Evolutionary conservation across 805 yeast genomes (phyloP), one percentile per base, ranked within the genome.

Genomic region (Candida argentea): DNA sequence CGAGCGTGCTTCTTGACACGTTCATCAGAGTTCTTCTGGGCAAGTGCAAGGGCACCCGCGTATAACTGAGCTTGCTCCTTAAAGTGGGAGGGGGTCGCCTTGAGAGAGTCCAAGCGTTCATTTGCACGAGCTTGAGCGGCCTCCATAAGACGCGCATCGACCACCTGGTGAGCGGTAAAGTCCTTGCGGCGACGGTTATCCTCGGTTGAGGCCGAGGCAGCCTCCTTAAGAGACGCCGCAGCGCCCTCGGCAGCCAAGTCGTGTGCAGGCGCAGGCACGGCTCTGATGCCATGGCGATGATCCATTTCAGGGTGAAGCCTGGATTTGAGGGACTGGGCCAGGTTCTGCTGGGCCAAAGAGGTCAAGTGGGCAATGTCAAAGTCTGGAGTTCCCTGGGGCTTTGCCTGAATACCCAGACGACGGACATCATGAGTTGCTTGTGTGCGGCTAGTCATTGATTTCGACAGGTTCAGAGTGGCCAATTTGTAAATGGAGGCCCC

Each of bases 21-120:
- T 47, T 71, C 74, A 27, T 69, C 71, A 26, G 69, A 61, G 43
- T 74, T 73, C 36, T 70, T 68, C 48, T 80, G 81, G 2, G 95
- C 95, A 36, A 81, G 57, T 17, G 76, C 75, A 30, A 79, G 65
- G 2, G 95, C 96, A 38, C 70, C 69, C 37, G 73, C 73, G 57
- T 84, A 84, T 46, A 60, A 67, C 25, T 68, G 73, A 11, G 71
- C 71, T 51, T 48, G 66, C 39, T 41, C 61, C 50, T 38, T 61
- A 50, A 48, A 64, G 40, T 47, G 57, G 5, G 55, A 52, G 14
- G 38, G 27, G 4, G 44, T 32, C n/a, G 43, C 36, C 26, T 43
- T 45, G 30, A 61, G 35, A 2, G 57, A 38, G 28, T 50, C 39
- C 36, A 62, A 47, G 25, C 65, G 48, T 28, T 55, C 57, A 34